phyloP scores from a whole-genome alignment of 352 stramenopile species.

The Globisporangium cystogenes region DNA sequence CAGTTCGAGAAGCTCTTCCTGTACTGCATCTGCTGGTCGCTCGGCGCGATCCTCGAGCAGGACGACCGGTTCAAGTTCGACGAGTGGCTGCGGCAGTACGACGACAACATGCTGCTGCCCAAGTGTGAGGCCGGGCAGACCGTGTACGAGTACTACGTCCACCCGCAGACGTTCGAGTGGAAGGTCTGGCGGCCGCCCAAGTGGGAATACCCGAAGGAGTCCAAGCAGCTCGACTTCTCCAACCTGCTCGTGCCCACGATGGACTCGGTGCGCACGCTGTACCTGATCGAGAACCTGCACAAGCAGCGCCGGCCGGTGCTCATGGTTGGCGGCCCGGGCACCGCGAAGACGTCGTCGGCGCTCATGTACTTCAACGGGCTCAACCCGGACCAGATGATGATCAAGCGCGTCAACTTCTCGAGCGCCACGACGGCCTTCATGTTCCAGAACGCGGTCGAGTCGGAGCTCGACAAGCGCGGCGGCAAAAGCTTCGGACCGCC shows the following conservation, averaged over 20 bases:
- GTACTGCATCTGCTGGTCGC: conserved; percentile 96
- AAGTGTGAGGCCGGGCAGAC: conserved; percentile 87
- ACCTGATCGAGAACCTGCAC: conserved; percentile 89
- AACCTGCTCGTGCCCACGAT: conserved; percentile 98
- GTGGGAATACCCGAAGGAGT: conserved; percentile 94
- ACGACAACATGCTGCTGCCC: conserved; percentile 89
- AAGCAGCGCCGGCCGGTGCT: conserved; percentile 94
- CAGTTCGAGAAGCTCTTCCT: conserved; percentile 95
- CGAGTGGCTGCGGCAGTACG: conserved; percentile 91
- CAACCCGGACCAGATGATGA: conserved; percentile 92
- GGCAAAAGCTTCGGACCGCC: conserved; percentile 98
- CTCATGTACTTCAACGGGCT: conserved; percentile 97
- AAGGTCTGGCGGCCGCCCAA: conserved; percentile 92
- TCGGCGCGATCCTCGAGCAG: conserved; percentile 94
- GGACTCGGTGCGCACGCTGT: conserved; percentile 95
- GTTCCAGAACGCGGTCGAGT: conserved; percentile 97
- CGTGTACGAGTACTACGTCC: conserved; percentile 93
- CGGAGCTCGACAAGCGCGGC: conserved; percentile 97
- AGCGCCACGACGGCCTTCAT: conserved; percentile 97
- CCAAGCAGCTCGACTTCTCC: conserved; percentile 94
- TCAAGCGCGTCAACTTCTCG: conserved; percentile 98
- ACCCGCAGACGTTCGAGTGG: conserved; percentile 92
- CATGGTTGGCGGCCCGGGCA: conserved; percentile 96
- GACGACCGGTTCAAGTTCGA: conserved; percentile 97
- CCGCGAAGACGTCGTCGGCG: conserved; percentile 96